Percentiles rank a stretch among this genome's conserved stretches.
phyloP scores from a whole-genome alignment of 495 filamentous ascomycete species.

The Annulohypoxylon moriforme region DNA sequence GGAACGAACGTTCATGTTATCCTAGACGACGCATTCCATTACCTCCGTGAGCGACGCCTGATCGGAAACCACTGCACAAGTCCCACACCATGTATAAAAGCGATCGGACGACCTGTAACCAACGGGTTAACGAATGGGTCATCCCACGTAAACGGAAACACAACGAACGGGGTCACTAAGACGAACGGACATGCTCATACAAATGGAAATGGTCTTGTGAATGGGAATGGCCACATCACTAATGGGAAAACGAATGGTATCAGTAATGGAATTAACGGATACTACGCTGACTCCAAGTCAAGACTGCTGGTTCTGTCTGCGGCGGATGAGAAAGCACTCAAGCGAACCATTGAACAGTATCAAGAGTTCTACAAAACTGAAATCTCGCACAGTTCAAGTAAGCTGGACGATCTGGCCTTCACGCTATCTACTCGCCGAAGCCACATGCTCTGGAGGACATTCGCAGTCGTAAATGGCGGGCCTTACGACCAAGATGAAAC shows the following conservation, averaged over 20 bases:
- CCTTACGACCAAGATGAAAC: constrained; percentile 5
- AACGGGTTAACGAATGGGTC: constrained; percentile 6
- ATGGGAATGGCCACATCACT: constrained; percentile 6
- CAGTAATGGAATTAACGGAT: constrained; percentile 15
- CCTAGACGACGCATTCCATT: constrained; percentile 56
- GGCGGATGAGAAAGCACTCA: constrained; percentile 44
- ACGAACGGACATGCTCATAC: background rate
- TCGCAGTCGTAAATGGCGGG: constrained; percentile 36
- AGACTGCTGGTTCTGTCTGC: constrained; percentile 48
- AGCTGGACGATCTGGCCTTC: constrained; percentile 40
- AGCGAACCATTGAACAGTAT: constrained; percentile 35
- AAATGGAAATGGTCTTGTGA: background rate
- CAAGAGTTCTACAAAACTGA: constrained; percentile 21
- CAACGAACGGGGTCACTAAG: background rate
- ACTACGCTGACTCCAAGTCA: background rate
- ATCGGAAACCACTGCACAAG: constrained; percentile 45
- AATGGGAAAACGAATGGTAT: constrained; percentile 33
- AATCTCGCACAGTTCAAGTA: background rate
- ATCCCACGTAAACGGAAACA: background rate
- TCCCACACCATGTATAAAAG: background rate
- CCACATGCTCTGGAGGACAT: constrained; percentile 46
- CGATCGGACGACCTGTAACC: background rate
- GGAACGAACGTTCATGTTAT: constrained; percentile 69
- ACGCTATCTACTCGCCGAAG: constrained; percentile 47
- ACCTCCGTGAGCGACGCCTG: constrained; percentile 28